Evolutionary conservation across 345 rosid species (phyloP), one percentile per base, ranked within the genome.

Genomic region (Brassica carinata): DNA sequence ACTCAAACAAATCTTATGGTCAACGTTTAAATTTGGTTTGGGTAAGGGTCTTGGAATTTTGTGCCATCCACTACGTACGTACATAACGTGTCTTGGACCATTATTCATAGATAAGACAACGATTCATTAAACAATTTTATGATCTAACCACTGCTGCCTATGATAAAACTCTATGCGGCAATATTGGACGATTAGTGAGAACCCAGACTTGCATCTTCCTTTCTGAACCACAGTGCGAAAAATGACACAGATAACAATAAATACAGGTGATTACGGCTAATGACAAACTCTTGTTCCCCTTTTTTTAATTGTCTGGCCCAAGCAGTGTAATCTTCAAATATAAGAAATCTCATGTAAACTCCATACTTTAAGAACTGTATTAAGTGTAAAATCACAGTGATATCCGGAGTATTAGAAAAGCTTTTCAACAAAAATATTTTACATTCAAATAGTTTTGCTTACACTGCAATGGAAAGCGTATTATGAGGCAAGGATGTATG

Each of bases 391-490:
- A 36, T 1, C 48, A 7, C 48, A 40, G 11, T 8, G 11, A 8
- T 40, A 36, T 40, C 13, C 2, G 3, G 75, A 70, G 30, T 58
- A 68, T 45, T 0, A 75, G 65, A 17, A 36, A 45, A 67, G 61
- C 11, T 14, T 23, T 70, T 30, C 17, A 6, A 45, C 40, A 36
- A 36, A 34, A 36, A 7, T 6, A 36, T 36, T 36, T 36, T 7
- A 36, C 40, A 36, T 36, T 36, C 40, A 66, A 9, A 7, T 70
- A 64, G 61, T 75, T 59, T 63, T 43, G 81, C 93, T 74, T 82
- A 92, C 98, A 45, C 86, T 92, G 90, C 96, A 92, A 78, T 96
- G 98, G 18, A 84, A 83, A 63, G 98, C 96, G 36, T 92, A 88
- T 85, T 88, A 93, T 71, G 97, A 81, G 63, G 98, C 92, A 29